A percentile compares a stretch with the other conserved stretches of the same genome.
These are phyloP conservation scores for Diaporthe amygdali DNA, from an alignment of 2,329 filamentous ascomycete genomes.

Conservation along the genomic window DNA sequence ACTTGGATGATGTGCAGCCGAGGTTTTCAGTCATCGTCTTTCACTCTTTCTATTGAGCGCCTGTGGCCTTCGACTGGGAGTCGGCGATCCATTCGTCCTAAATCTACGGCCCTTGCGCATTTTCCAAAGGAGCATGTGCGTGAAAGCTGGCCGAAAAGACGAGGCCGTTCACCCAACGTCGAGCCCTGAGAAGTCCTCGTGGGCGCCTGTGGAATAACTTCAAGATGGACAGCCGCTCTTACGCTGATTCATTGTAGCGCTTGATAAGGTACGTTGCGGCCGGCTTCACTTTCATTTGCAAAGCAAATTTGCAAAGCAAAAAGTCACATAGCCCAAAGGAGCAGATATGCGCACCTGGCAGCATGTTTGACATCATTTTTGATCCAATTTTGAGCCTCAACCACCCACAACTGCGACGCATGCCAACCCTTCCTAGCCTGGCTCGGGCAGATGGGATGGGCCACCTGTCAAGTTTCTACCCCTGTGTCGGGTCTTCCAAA, in stretches of 20 bases:
- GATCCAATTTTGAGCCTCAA: slow-evolving; percentile 3
- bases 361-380: neutral
- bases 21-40: neutral
- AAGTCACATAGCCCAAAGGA: neutral
- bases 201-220: neutral
- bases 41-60: neutral
- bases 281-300: neutral
- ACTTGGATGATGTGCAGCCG: neutral
- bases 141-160: neutral
- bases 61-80: neutral
- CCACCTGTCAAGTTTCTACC: slow-evolving; percentile 6
- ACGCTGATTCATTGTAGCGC: neutral
- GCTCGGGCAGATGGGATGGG: neutral
- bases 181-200: neutral
- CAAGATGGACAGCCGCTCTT: neutral
- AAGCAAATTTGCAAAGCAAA: neutral
- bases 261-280: neutral
- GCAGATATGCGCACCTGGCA: neutral
- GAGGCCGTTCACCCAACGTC: neutral
- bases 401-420: neutral
- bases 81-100: neutral
- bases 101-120: neutral
- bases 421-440: neutral
- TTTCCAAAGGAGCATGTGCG: neutral
- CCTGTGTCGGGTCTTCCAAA: slow-evolving; percentile 12